A percentile compares a stretch with the other conserved stretches of the same genome.
phyloP scores from a whole-genome alignment of 169 alveolate species.

The Babesia sp. region DNA sequence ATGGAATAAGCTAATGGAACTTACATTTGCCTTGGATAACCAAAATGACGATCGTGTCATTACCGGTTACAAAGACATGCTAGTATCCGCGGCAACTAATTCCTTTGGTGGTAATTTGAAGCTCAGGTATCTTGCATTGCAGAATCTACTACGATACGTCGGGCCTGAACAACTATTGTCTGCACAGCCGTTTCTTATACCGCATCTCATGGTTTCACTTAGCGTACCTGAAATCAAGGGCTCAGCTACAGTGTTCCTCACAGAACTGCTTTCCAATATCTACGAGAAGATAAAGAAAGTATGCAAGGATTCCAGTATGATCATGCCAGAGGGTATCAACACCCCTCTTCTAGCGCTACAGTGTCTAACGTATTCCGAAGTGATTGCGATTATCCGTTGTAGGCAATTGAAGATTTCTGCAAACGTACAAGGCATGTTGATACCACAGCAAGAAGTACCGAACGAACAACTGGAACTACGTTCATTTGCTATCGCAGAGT shows the following conservation, averaged over 20 bases:
- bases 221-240: conserved; percentile 35
- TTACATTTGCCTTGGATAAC: not conserved
- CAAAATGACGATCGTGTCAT: not conserved
- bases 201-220: conserved; percentile 39
- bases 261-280: conserved; percentile 19
- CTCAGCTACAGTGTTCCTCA: conserved; percentile 22
- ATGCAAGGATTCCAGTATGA: not conserved
- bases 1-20: conserved; percentile 39
- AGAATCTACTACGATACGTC: conserved; percentile 16
- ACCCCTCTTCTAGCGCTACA: conserved; percentile 2
- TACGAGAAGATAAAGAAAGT: not conserved
- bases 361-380: conserved; percentile 22
- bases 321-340: not conserved
- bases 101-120: conserved; percentile 35
- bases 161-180: conserved; percentile 33
- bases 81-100: conserved; percentile 1
- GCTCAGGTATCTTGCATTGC: conserved; percentile 31
- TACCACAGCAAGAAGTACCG: not conserved
- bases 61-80: not conserved
- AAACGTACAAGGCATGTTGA: not conserved
- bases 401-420: conserved; percentile 1
- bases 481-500: conserved; percentile 34
- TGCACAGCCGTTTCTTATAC: conserved; percentile 31
- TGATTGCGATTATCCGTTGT: conserved; percentile 37
- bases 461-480: conserved; percentile 11